Base-by-base conservation (phyloP, 2,329 filamentous ascomycete species). In the Cordyceps tenuipes region DNA sequence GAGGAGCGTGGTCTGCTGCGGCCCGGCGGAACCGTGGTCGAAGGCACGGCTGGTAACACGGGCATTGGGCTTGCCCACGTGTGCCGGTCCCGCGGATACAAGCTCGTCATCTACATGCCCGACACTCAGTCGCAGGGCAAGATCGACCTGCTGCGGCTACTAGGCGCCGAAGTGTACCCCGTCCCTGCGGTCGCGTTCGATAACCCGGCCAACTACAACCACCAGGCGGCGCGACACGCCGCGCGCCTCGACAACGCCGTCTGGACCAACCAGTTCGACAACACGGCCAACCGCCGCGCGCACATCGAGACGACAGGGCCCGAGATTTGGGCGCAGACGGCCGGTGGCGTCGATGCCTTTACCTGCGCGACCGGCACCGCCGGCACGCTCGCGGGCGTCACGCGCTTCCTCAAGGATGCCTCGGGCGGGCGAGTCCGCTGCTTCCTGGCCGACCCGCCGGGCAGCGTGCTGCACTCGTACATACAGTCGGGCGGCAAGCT, bases 211-310 rank as follows among this genome's bases (percentile, higher is more conserved):
- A 99, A 99, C 77, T 99, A 97, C 81, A 99, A 99, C 77, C 93
- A 97, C 76, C 93, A 96, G 79, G 94, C 94, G 5, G 83, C 82
- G 62, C 80, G 93, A 47, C 93, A 97, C 75, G 94, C 94, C n/a
- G 91, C 94, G 72, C 74, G 80, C 3, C 76, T 95, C 53, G 87
- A 90, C 17, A 94, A 94, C 68, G 91, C 93, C 9, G 92, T 97
- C 15, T 99, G 94, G 94, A 99, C 94, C 49, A 95, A 99, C 76
- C 94, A 99, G 77, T 99, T 99, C 76, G 94, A 99, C 73, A 99
- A 99, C 78, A 86, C 82, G 57, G 94, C 94, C 57, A 99, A 99
- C 76, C 83, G 94, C 57, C 86, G 89, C 69, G 94, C 94, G 52
- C 94, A 99, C 72, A 88, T 97, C 67, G 93, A 97, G 79, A 97